Evolutionary conservation across 2,329 filamentous ascomycete genomes (phyloP), one percentile per base, ranked within the genome.

Genomic region (Dactylellina parvicollis): DNA sequence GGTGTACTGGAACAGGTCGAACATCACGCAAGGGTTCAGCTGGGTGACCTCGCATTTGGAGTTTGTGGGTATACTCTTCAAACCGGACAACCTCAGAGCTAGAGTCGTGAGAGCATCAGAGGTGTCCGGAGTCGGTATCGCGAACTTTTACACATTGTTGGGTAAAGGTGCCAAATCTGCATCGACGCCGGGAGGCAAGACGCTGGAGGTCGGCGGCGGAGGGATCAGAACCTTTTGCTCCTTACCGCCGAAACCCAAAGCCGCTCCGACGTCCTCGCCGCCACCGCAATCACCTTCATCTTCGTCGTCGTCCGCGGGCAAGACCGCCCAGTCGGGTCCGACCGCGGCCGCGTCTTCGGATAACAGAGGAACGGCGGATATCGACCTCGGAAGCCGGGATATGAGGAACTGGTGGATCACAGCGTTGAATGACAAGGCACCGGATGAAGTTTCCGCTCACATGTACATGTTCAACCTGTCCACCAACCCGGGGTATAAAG

Each of bases 21-120:
- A 92, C 75, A 87, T 98, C 74, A 87, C 86, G 1, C 85, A 89
- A 71, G 90, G 93, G 5, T 89, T 89, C 83, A 84, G 84, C 8
- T 98, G 93, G 92, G 91, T 91, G 12, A 88, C 90, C 14, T 95
- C 91, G 34, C 95, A 99, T 81, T 87, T 99, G 24, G 91, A 95
- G 80, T 99, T 98, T 78, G 91, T 98, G 0, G 92, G 92, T 1
- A 96, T 92, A 78, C 85, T 99, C 5, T 90, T 91, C 50, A 88
- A 91, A n/a, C 88, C 88, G 3, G 90, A 93, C 77, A 92, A 96
- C 79, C 83, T 98, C 75, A 88, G 89, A 76, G 86, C 88, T 78
- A 87, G 95, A 30, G 85, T 96, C 8, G 82, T 84, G n/a, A 83
- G 85, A 69, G 82, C 93, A 18, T 85, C 88, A 32, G 80, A 83